These are phyloP conservation scores for Pseudocercospora musae DNA, from an alignment of 2,329 filamentous ascomycete genomes.

Conservation along the genomic window DNA sequence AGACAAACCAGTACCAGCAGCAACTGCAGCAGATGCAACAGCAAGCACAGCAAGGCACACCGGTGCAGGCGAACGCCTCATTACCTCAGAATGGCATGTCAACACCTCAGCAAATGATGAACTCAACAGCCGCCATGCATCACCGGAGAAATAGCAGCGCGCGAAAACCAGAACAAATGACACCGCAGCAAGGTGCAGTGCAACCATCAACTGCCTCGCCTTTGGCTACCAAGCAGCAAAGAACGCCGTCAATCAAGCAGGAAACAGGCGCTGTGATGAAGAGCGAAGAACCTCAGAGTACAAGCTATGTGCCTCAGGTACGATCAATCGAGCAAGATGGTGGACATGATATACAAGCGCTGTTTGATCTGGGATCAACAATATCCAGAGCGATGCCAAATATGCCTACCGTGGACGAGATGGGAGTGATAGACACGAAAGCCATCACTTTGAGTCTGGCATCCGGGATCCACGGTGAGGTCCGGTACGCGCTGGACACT, in stretches of 20 bases:
- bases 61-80: slow-evolving; percentile 46
- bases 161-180: slow-evolving; percentile 31
- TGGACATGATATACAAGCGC: slow-evolving; percentile 65
- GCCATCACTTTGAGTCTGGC: slow-evolving; percentile 86
- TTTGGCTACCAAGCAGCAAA: slow-evolving; percentile 26
- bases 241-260: slow-evolving; percentile 32
- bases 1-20: slow-evolving; percentile 24
- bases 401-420: slow-evolving; percentile 69
- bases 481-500: slow-evolving; percentile 84
- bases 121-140: slow-evolving; percentile 33
- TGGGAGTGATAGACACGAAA: slow-evolving; percentile 86
- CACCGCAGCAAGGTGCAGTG: slow-evolving; percentile 24
- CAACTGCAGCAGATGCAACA: slow-evolving; percentile 29
- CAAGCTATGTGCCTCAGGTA: slow-evolving; percentile 30
- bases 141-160: slow-evolving; percentile 34
- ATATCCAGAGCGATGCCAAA: slow-evolving; percentile 69
- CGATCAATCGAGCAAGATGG: slow-evolving; percentile 49
- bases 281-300: slow-evolving; percentile 34
- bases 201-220: slow-evolving; percentile 30
- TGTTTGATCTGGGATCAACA: slow-evolving; percentile 63
- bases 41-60: slow-evolving; percentile 39
- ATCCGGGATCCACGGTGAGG: slow-evolving; percentile 82
- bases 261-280: slow-evolving; percentile 32
- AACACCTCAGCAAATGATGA: slow-evolving; percentile 45
- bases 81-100: slow-evolving; percentile 47